Evolutionary conservation across 345 rosid species (phyloP).

Genomic region (Iberis pinnata): DNA sequence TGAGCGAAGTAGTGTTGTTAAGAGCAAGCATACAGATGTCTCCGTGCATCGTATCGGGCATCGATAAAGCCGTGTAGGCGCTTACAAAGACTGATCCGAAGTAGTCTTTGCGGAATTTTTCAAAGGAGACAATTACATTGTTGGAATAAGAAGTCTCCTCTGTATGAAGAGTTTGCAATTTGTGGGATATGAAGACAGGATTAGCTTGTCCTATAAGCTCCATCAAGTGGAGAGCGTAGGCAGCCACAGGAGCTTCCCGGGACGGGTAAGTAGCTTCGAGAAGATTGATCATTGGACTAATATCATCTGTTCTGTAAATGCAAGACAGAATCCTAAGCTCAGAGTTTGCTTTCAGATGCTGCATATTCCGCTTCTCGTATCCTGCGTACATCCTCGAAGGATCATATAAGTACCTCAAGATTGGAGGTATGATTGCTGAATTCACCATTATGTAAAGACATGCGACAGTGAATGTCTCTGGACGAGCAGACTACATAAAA

Average conservation of each 20-base stretch:
- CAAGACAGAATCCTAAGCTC: conserved; percentile 42
- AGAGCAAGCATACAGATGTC: conserved; percentile 50
- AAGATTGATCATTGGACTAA: conserved; percentile 28
- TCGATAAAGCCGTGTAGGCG: conserved; percentile 28
- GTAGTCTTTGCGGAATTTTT: conserved; percentile 22
- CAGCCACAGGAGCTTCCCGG: conserved; percentile 30
- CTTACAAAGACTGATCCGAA: conserved; percentile 26
- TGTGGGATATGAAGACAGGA: conserved; percentile 48
- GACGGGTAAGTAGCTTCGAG: conserved; percentile 32
- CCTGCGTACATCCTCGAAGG: conserved; percentile 46
- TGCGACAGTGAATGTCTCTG: conserved; percentile 23
- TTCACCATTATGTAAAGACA: conserved; percentile 20
- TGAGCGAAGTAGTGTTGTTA: conserved; percentile 38
- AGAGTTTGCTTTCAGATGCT: conserved; percentile 22
- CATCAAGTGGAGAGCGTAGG: conserved; percentile 46
- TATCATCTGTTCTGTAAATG: conserved; percentile 42
- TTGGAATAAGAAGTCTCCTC: conserved; percentile 28
- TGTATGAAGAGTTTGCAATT: conserved; percentile 19
- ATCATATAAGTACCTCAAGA: conserved; percentile 39
- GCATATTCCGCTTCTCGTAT: conserved; percentile 39
- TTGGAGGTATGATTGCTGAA: conserved; percentile 34
- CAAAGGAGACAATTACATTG: conserved; percentile 34
- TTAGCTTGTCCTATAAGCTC: conserved; percentile 43
- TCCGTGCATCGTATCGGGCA: conserved; percentile 45
- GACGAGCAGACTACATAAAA: conserved; percentile 29